Conservation (phyloP, 306 rosid species). For the Rubus parviflorus region DNA sequence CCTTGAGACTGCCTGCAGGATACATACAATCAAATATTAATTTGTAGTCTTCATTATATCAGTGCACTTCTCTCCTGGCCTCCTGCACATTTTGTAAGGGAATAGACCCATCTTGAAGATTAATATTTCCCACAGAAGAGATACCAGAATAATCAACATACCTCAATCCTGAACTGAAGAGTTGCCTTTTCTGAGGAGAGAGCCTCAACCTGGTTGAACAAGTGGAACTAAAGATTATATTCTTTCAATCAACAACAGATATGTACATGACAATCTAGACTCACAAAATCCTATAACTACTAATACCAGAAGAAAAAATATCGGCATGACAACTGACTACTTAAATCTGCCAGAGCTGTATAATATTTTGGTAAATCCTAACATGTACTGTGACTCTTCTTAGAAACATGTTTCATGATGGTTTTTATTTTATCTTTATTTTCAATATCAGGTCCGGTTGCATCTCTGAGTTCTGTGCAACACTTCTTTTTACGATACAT, state of each 20-base stretch:
- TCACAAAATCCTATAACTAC: not conserved
- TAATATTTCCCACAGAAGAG: not conserved
- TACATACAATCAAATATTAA: slow-evolving; percentile 7
- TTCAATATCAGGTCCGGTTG: not conserved
- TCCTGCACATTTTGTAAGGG: not conserved
- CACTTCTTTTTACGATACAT: not conserved
- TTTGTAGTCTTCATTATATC: not conserved
- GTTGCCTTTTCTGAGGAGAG: slow-evolving; percentile 96
- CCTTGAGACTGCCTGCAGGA: slow-evolving; percentile 65
- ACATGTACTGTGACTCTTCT: not conserved
- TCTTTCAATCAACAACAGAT: not conserved
- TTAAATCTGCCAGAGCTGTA: not conserved
- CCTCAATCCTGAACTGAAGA: slow-evolving; percentile 83
- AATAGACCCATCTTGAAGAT: not conserved
- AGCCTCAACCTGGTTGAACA: slow-evolving; percentile 76
- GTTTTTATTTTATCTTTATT: too few species aligned
- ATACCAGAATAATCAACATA: slow-evolving; percentile 23
- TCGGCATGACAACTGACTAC: too few species aligned
- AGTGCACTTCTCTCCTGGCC: not conserved
- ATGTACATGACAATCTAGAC: not conserved
- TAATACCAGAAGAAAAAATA: not conserved
- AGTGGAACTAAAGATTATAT: not conserved
- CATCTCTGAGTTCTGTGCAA: not conserved
- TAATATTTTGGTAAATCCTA: not conserved
- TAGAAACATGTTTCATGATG: not conserved